Evolutionary conservation across 495 filamentous ascomycete genomes (phyloP).

Genomic region (Penicillium egyptiacum): DNA sequence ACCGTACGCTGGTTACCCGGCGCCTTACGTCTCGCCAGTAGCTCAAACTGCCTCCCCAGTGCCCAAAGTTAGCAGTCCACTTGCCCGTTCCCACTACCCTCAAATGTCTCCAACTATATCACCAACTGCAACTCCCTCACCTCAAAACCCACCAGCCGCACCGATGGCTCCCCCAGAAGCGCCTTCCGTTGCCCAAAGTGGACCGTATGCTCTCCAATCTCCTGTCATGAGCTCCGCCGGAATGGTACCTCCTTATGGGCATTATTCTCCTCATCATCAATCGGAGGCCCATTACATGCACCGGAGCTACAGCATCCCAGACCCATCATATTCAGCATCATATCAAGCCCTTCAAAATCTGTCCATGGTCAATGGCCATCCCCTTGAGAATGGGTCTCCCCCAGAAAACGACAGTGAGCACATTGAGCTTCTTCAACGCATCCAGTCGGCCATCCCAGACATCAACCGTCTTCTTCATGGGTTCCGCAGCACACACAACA

Average conservation of each 20-base stretch:
- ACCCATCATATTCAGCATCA: conserved; percentile 33
- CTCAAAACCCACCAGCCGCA: conserved; percentile 1
- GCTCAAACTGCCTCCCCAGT: conserved; percentile 34
- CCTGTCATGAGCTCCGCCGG: conserved; percentile 41
- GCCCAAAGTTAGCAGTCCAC: conserved; percentile 42
- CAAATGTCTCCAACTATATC: conserved; percentile 45
- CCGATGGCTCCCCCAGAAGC: conserved; percentile 1
- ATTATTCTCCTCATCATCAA: conserved; percentile 28
- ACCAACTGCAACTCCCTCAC: conserved; percentile 33
- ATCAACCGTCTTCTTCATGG: conserved; percentile 48
- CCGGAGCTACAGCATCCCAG: conserved; percentile 32
- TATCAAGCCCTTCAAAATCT: conserved; percentile 38
- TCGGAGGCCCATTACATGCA: conserved; percentile 30
- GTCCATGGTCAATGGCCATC: conserved; percentile 25
- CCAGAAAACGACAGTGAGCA: conserved; percentile 41
- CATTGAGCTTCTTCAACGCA: conserved; percentile 46
- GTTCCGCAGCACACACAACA: conserved; percentile 47
- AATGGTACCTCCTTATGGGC: conserved; percentile 38
- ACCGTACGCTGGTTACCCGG: conserved; percentile 8
- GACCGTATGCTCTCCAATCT: conserved; percentile 36
- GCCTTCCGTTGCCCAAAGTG: conserved; percentile 31
- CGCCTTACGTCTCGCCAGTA: conserved; percentile 19
- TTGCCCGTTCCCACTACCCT: conserved; percentile 39
- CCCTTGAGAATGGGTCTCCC: conserved; percentile 34
- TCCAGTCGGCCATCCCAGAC: conserved; percentile 52